Evolutionary conservation across 495 filamentous ascomycete genomes (phyloP), one percentile per base, ranked within the genome.

Genomic region (Talaromyces adpressus): DNA sequence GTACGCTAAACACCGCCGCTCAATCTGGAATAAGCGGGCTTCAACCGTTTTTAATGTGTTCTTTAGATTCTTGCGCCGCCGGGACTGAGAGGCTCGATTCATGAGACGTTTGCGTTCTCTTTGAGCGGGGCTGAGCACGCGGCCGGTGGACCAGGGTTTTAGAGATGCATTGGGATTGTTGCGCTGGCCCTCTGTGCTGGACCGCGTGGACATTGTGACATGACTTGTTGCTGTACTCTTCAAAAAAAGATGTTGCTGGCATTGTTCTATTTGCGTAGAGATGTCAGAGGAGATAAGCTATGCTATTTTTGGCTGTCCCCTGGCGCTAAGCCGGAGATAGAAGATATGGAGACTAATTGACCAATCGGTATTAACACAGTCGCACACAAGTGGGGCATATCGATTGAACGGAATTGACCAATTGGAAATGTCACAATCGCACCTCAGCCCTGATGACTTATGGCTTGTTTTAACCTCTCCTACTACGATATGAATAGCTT

Each of bases 121-220:
- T 5, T 59, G 57, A 4, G 57, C 34, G 4, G 16, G 57, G 32
- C 29, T 59, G 3, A 59, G 57, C 1, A 59, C 34, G 27, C 57
- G 57, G 57, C 57, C 57, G 25, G 57, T 18, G 32, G 57, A 59
- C 57, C 57, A 59, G 14, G 57, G 30, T 39, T 39, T 59, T 56
- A 27, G n/a, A 6, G 22, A 14, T 18, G 6, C 20, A 22, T 25
- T 56, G 20, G 7, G 14, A 20, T 23, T n/a, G 9, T 3, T 36
- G 8, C 1, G 6, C 9, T 23, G 20, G 20, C 2, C 51, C 22
- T 29, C 11, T 14, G 52, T n/a, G 52, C 11, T 29, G 27, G 52
- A 22, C n/a, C 20, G 47, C 20, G 18, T 8, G 11, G 51, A 22
- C 52, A 56, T 56, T 56, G 11, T 29, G 52, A 29, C 52, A 56